Conservation (phyloP, 164 flowering plant genomes). For the Vitis rupestris region DNA sequence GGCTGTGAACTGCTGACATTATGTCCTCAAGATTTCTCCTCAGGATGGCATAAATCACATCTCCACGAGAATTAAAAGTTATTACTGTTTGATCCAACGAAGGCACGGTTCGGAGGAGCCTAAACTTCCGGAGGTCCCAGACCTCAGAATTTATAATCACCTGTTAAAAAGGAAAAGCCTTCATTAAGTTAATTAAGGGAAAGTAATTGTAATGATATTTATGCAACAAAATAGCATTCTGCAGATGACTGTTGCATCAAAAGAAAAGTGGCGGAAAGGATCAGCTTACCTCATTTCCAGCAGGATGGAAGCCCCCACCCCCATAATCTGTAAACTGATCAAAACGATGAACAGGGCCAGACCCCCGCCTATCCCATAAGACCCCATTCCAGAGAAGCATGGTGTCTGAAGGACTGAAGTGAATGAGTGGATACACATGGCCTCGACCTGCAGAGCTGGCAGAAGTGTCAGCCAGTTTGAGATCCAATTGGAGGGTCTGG, state of each 20-base stretch:
- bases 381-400: conserved; percentile 95
- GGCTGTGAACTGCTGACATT: conserved; percentile 68
- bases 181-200: too few relatives aligned
- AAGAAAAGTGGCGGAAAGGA: neutral
- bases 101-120: conserved; percentile 83
- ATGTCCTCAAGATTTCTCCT: conserved; percentile 88
- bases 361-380: conserved; percentile 83
- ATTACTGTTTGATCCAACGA: conserved; percentile 87
- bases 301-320: conserved; percentile 98
- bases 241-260: too few relatives aligned
- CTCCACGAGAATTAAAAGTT: conserved; percentile 78
- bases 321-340: conserved; percentile 95
- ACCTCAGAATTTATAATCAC: conserved; percentile 95
- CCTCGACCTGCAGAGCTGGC: conserved; percentile 53
- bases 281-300: conserved; percentile 90
- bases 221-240: too few relatives aligned
- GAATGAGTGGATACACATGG: conserved; percentile 64
- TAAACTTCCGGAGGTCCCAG: conserved; percentile 88
- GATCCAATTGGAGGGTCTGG: conserved; percentile 62
- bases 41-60: conserved; percentile 81
- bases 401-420: conserved; percentile 82
- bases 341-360: conserved; percentile 72
- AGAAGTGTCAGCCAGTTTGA: conserved; percentile 56
- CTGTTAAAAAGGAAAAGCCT: conserved; percentile 30
- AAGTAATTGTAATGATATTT: too few relatives aligned